These are phyloP conservation scores for Hysterium pulicare DNA, from an alignment of 2,329 filamentous ascomycete species.

Conservation along the genomic window DNA sequence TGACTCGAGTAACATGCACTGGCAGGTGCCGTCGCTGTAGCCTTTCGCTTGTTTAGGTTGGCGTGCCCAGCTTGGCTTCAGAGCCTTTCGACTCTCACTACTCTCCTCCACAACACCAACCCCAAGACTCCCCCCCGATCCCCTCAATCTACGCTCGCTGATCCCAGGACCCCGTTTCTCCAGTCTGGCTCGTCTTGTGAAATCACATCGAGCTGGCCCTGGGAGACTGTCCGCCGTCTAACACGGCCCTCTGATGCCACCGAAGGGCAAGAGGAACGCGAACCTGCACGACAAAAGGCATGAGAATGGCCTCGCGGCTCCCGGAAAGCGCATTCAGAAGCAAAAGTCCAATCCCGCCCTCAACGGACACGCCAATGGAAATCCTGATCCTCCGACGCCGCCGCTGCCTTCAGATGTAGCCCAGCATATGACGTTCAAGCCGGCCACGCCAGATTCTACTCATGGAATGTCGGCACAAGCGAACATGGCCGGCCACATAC, in stretches of 20 bases:
- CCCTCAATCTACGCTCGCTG: background rate
- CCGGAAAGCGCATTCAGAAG: slow-evolving; percentile 63
- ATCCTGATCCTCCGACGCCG: slow-evolving; percentile 35
- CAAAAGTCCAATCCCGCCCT: slow-evolving; percentile 47
- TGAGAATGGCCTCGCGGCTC: slow-evolving; percentile 82
- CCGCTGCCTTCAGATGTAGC: slow-evolving; percentile 39
- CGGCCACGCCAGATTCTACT: slow-evolving; percentile 16
- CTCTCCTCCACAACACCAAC: background rate
- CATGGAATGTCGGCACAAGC: slow-evolving; percentile 7
- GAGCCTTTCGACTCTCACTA: background rate
- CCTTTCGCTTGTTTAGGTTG: too few relatives aligned
- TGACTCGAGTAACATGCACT: background rate
- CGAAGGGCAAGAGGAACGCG: slow-evolving; percentile 43
- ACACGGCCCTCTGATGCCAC: slow-evolving; percentile 45
- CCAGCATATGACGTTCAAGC: slow-evolving; percentile 33
- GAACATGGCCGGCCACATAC: slow-evolving; percentile 9
- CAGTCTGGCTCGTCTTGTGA: slow-evolving; percentile 46
- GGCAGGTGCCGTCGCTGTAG: too few relatives aligned
- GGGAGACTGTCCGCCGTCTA: slow-evolving; percentile 32
- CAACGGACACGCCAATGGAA: slow-evolving; percentile 43
- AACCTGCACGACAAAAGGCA: slow-evolving; percentile 59
- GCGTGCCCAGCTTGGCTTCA: background rate
- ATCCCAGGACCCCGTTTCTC: slow-evolving; percentile 21
- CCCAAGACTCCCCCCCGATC: background rate
- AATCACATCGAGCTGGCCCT: slow-evolving; percentile 39